These are phyloP conservation scores for Geotrichum reessii DNA, from an alignment of 1,139 yeast species.

Conservation along the genomic window DNA sequence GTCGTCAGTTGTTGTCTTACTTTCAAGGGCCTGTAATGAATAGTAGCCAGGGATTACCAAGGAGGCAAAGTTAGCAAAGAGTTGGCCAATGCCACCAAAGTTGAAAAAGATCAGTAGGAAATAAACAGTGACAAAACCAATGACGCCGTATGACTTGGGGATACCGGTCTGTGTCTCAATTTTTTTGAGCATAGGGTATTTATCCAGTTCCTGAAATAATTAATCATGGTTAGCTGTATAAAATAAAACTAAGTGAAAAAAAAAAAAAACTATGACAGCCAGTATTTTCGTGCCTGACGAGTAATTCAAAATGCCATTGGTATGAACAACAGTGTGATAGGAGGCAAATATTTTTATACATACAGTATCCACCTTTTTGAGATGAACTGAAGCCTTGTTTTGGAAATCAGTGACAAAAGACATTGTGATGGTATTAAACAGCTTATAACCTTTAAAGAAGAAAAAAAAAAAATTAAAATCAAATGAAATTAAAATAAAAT, in stretches of 20 bases:
- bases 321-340: not conserved
- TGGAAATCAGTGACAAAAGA: conserved; percentile 23
- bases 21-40: conserved; percentile 78
- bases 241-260: too few relatives aligned
- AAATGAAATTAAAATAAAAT: not conserved
- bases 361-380: conserved; percentile 31
- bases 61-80: conserved; percentile 87
- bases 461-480: not conserved
- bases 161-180: conserved; percentile 40
- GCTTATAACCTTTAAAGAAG: not conserved
- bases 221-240: too few relatives aligned
- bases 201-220: conserved; percentile 35
- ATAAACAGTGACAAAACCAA: conserved; percentile 60
- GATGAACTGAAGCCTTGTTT: conserved; percentile 27
- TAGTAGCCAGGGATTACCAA: conserved; percentile 85
- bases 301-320: not conserved
- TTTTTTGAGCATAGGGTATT: conserved; percentile 33
- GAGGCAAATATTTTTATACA: conserved; percentile 11
- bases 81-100: conserved; percentile 85
- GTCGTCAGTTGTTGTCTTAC: conserved; percentile 64
- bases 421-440: conserved; percentile 12
- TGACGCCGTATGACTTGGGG: conserved; percentile 82
- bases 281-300: too few relatives aligned
- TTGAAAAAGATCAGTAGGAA: conserved; percentile 75
- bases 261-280: not conserved